phyloP scores from a whole-genome alignment of 176 grass and related monocot species.

The Stipa capillata region DNA sequence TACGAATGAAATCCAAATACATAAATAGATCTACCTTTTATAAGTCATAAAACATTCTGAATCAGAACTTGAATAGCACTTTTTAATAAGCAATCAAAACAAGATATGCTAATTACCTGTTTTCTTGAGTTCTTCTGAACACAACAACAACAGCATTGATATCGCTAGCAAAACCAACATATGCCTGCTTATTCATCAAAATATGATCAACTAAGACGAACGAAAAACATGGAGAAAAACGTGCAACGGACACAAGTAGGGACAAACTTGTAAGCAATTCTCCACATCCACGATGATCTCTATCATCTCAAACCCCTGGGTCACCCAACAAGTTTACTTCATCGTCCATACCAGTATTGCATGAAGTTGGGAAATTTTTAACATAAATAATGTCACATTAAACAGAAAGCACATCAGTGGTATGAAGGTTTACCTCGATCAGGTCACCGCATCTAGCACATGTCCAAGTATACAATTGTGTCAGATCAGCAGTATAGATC shows the following conservation, averaged over 20 bases:
- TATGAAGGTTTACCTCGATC: constrained; percentile 40
- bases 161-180: constrained; percentile 81
- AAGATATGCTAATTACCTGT: constrained; percentile 41
- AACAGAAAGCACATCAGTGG: neutral
- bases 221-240: neutral
- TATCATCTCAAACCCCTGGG: constrained; percentile 74
- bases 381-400: neutral
- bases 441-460: constrained; percentile 78
- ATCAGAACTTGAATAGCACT: neutral
- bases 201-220: neutral
- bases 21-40: neutral
- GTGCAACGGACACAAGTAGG: neutral
- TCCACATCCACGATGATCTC: constrained; percentile 76
- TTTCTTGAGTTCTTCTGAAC: constrained; percentile 94
- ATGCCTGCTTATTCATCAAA: constrained; percentile 51
- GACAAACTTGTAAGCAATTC: constrained; percentile 69
- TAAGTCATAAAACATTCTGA: neutral
- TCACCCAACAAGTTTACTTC: constrained; percentile 26
- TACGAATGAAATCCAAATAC: neutral
- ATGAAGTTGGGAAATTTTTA: neutral
- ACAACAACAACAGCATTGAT: constrained; percentile 72
- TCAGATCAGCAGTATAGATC: constrained; percentile 92
- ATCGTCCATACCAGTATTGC: neutral
- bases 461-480: constrained; percentile 82
- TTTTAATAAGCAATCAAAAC: neutral